Percentiles rank a stretch among this genome's conserved stretches.
phyloP scores from a whole-genome alignment of 495 filamentous ascomycete genomes.

The Aspergillus ostianus region DNA sequence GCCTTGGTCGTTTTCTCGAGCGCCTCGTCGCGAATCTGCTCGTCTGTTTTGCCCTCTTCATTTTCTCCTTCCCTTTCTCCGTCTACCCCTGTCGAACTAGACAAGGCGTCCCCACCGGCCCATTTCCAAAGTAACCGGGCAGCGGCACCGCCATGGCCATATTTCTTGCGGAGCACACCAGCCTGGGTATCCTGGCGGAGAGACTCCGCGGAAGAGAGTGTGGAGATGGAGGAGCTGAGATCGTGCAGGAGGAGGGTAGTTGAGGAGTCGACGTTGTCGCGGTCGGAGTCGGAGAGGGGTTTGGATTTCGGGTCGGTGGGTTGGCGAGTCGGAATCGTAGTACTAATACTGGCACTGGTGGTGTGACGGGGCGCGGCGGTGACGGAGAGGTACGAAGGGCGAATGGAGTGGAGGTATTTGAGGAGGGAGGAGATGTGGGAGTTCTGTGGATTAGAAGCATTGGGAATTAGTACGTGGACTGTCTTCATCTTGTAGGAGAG shows the following conservation, averaged over 20 bases:
- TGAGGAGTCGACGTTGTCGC: conserved; percentile 78
- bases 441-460: conserved; percentile 55
- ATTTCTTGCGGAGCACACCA: conserved; percentile 66
- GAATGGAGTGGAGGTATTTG: conserved; percentile 73
- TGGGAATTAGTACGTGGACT: conserved; percentile 13
- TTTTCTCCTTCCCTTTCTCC: not conserved
- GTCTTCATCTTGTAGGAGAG: conserved; percentile 8
- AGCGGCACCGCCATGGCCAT: conserved; percentile 41
- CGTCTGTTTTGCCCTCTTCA: conserved; percentile 47
- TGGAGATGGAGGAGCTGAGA: conserved; percentile 71
- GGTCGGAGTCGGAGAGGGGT: conserved; percentile 63
- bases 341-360: conserved; percentile 35
- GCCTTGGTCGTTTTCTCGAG: conserved; percentile 53
- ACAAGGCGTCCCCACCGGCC: conserved; percentile 23
- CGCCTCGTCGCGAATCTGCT: conserved; percentile 72
- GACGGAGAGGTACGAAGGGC: conserved; percentile 85
- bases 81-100: not conserved
- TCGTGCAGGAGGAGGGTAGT: conserved; percentile 80
- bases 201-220: conserved; percentile 76
- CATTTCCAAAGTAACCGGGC: conserved; percentile 13
- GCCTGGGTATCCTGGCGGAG: conserved; percentile 71
- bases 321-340: conserved; percentile 23
- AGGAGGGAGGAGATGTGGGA: conserved; percentile 77
- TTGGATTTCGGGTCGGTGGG: conserved; percentile 22
- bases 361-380: conserved; percentile 53